Base-by-base conservation (phyloP, 345 rosid species). In the Triadica sebifera region DNA sequence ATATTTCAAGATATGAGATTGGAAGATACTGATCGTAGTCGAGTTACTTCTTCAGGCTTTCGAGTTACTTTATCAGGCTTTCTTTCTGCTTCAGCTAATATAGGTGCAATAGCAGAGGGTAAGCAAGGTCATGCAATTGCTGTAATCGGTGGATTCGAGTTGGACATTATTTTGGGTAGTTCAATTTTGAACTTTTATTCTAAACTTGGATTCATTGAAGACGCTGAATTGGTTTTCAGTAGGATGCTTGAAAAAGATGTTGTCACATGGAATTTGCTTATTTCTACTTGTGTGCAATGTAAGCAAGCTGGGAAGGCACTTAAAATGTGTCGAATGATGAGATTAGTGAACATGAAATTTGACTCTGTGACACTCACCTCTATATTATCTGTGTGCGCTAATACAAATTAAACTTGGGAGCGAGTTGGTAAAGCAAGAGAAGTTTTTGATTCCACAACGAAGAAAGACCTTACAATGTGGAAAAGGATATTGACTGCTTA, bases 251-350 rank as follows among this genome's bases (percentile, higher is more conserved):
- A 74, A 20, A 89, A 81, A 47, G 97, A 92, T 82, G 85, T 78
- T 37, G 96, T 90, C 5, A 88, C 90, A 20, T 92, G 97, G 96
- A 92, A 92, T 86, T 76, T 92, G 76, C 79, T 92, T 16, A 83
- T 91, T 51, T 86, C 89, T n/a, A 80, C 85, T 64, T 89, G 85
- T 78, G 87, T 91, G 77, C 87, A 69, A 67, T 64, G 75, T 41
- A 84, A 87, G 20, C 77, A 80, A 75, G 71, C 84, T 65, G 84
- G 84, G 46, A 81, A 84, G 71, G 97, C 90, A 47, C 80, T 90
- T 22, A 6, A 77, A 51, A 73, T 65, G 77, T 90, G 97, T 63
- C 75, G 24, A 43, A 66, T 74, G 67, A 90, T 90, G 96, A 81
- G 83, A 78, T 75, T 62, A 38, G 82, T 86, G 77, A 79, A 76